phyloP scores from a whole-genome alignment of 768 basidiomycete genomes.

The Rhizopogon sp. region DNA sequence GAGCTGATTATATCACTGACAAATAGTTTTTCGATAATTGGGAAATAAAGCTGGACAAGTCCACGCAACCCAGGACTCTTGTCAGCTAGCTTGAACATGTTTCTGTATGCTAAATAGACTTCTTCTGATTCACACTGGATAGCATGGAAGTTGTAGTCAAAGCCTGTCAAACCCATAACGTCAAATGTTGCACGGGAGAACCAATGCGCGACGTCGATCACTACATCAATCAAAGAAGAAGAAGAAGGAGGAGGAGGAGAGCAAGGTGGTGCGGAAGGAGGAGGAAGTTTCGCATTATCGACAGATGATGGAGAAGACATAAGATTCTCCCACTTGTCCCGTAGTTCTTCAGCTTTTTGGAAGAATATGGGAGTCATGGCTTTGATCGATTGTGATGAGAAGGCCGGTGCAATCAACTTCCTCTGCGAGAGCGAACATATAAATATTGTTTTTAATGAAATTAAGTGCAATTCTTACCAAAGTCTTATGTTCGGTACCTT shows the following conservation, averaged over 20 bases:
- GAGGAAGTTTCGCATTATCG: neutral
- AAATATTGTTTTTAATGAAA: neutral
- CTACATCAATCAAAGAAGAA: conserved; percentile 6
- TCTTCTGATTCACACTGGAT: conserved; percentile 44
- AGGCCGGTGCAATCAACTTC: conserved; percentile 46
- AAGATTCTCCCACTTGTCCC: conserved; percentile 37
- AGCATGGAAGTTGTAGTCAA: conserved; percentile 48
- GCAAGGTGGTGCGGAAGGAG: conserved; percentile 5
- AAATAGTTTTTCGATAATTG: conserved; percentile 39
- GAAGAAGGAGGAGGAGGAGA: neutral
- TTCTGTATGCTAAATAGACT: conserved; percentile 44
- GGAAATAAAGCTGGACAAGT: conserved; percentile 42
- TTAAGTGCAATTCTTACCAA: conserved; percentile 25
- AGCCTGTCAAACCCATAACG: conserved; percentile 55
- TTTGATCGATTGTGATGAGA: conserved; percentile 40
- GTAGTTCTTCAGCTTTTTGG: conserved; percentile 46
- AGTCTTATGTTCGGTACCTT: conserved; percentile 42
- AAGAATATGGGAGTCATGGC: conserved; percentile 43
- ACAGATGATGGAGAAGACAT: conserved; percentile 8
- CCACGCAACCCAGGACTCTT: conserved; percentile 36
- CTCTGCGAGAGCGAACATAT: conserved; percentile 21
- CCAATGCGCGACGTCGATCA: conserved; percentile 52
- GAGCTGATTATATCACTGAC: conserved; percentile 24
- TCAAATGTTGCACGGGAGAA: conserved; percentile 60
- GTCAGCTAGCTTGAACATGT: conserved; percentile 45